A percentile compares a stretch with the other conserved stretches of the same genome.
Evolutionary conservation across 495 filamentous ascomycete species (phyloP).

Genomic region (Neurospora sp.): DNA sequence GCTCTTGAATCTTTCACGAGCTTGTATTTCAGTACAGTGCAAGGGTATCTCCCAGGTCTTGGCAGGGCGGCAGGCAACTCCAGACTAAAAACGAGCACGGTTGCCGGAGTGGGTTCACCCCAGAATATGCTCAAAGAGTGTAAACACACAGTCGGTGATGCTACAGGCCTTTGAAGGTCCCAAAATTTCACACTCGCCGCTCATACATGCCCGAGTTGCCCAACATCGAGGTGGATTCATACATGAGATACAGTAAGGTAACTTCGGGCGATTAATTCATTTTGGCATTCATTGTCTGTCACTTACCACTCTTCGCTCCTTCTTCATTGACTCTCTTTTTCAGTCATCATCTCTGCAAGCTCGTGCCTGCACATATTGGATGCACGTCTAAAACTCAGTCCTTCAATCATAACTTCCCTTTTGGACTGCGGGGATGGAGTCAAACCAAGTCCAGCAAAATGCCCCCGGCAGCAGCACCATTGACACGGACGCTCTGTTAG

Average conservation of each 20-base stretch:
- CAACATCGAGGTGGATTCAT: not conserved
- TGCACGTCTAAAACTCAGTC: not conserved
- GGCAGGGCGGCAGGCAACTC: not conserved
- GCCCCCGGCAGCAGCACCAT: not conserved
- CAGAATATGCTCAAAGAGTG: not conserved
- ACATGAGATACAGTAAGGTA: not conserved
- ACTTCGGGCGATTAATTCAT: not conserved
- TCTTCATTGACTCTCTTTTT: not conserved
- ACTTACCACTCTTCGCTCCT: not conserved
- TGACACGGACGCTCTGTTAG: constrained; percentile 1
- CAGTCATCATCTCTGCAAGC: not conserved
- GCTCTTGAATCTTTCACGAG: not conserved
- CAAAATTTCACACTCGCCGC: not conserved
- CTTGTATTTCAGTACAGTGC: not conserved
- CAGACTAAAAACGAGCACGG: not conserved
- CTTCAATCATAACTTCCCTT: not conserved
- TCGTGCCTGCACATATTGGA: not conserved
- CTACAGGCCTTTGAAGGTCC: not conserved
- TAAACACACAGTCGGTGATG: not conserved
- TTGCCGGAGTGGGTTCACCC: not conserved
- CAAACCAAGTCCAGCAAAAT: not conserved
- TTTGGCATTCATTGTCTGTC: not conserved
- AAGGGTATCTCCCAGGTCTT: not conserved
- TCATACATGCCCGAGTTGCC: not conserved
- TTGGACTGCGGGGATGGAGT: not conserved